Evolutionary conservation across 306 rosid species (phyloP).

Genomic region (Trifolium fragiferum): DNA sequence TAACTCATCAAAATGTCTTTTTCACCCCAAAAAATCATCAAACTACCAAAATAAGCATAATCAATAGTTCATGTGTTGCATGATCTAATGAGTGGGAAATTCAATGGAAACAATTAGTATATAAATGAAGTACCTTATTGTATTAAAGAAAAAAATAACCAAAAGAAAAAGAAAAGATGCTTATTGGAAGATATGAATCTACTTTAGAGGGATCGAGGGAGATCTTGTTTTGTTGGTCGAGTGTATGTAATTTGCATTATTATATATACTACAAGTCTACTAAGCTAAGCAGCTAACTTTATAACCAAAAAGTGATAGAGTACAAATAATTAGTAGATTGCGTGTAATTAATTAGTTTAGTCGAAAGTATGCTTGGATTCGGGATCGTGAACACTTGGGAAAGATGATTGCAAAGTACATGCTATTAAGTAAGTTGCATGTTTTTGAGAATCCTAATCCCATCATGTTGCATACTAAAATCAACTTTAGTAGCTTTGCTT

Average conservation of each 20-base stretch:
- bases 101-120: slow-evolving; percentile 6
- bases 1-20: not conserved
- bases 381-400: slow-evolving; percentile 76
- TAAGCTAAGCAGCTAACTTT: not conserved
- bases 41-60: slow-evolving; percentile 19
- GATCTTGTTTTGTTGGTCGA: slow-evolving; percentile 41
- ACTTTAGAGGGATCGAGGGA: slow-evolving; percentile 33
- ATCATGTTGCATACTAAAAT: slow-evolving; percentile 51
- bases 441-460: slow-evolving; percentile 77
- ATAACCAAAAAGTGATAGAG: slow-evolving; percentile 30
- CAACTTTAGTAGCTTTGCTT: slow-evolving; percentile 50
- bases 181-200: slow-evolving; percentile 42
- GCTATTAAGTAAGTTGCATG: slow-evolving; percentile 75
- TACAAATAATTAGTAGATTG: slow-evolving; percentile 5
- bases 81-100: not conserved
- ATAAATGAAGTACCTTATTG: slow-evolving; percentile 13
- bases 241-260: slow-evolving; percentile 13
- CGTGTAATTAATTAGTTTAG: slow-evolving; percentile 19
- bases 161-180: slow-evolving; percentile 12
- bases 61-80: slow-evolving; percentile 28
- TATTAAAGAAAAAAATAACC: not conserved
- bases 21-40: not conserved
- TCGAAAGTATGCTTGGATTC: slow-evolving; percentile 57
- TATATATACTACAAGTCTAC: slow-evolving; percentile 19
- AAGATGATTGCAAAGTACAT: slow-evolving; percentile 78